A percentile compares a stretch with the other conserved stretches of the same genome.
Conservation (phyloP, 2,329 filamentous ascomycete genomes). For the Neopestalotiopsis sp. region DNA sequence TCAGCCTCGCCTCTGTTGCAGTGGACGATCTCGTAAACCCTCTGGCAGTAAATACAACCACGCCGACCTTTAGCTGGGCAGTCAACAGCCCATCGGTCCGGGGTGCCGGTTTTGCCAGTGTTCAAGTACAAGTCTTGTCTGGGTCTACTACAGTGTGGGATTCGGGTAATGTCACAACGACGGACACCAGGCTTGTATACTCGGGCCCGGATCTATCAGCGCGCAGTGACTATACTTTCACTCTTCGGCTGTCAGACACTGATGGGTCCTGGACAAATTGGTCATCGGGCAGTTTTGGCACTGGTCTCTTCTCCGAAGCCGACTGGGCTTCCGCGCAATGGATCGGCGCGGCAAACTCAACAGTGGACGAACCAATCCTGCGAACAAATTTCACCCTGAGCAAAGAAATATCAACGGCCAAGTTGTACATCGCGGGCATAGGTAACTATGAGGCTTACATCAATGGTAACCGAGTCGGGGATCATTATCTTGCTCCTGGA, state of each 20-base stretch:
- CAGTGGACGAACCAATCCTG: background rate
- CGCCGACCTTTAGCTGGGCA: background rate
- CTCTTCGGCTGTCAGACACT: background rate
- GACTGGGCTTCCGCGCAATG: background rate
- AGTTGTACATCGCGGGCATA: constrained; percentile 50
- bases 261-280: background rate
- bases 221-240: background rate
- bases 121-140: background rate
- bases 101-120: background rate
- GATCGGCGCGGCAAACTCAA: background rate
- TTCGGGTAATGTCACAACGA: background rate
- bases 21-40: background rate
- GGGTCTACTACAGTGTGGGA: background rate
- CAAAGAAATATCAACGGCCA: background rate
- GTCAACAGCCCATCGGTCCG: background rate
- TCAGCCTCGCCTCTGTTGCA: background rate
- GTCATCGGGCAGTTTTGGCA: background rate
- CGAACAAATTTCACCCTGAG: background rate
- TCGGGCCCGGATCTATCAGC: background rate
- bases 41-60: background rate
- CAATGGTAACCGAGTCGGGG: constrained; percentile 48
- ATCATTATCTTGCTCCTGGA: constrained; percentile 51
- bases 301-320: background rate
- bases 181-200: background rate
- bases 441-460: constrained; percentile 53